Percentiles rank a stretch among this genome's conserved stretches.
Evolutionary conservation across 176 grass and related monocot genomes (phyloP).

Genomic region (Ananas comosus): DNA sequence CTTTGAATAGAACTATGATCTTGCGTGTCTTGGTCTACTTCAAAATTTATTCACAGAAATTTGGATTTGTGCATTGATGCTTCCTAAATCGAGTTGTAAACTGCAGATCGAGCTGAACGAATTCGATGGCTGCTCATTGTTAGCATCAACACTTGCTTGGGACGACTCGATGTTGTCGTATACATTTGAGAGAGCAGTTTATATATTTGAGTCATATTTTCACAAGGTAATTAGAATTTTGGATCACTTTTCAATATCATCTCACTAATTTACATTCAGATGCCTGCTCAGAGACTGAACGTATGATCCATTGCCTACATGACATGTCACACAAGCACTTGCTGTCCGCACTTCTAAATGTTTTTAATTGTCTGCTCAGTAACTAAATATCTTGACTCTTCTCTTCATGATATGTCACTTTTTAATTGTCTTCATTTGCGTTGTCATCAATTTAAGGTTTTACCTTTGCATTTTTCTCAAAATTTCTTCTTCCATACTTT

Average conservation of each 20-base stretch:
- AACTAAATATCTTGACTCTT: too few relatives aligned
- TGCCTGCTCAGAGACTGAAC: neutral
- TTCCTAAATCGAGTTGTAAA: slow-evolving; percentile 25
- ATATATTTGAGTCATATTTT: slow-evolving; percentile 46
- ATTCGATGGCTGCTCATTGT: slow-evolving; percentile 47
- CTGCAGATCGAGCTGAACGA: slow-evolving; percentile 74
- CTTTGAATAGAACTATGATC: too few relatives aligned
- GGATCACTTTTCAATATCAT: neutral
- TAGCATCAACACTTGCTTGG: slow-evolving; percentile 85
- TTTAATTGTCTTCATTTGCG: too few relatives aligned
- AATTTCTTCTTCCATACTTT: too few relatives aligned
- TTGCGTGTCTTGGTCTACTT: too few relatives aligned
- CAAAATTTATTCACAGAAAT: neutral
- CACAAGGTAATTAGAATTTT: slow-evolving; percentile 45
- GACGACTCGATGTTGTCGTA: slow-evolving; percentile 58
- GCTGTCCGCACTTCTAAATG: too few relatives aligned
- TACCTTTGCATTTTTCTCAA: too few relatives aligned
- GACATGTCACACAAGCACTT: too few relatives aligned
- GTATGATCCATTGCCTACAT: too few relatives aligned
- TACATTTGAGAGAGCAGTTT: slow-evolving; percentile 56
- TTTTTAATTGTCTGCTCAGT: too few relatives aligned
- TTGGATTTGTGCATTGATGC: neutral
- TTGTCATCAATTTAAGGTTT: too few relatives aligned
- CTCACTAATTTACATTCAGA: slow-evolving; percentile 14
- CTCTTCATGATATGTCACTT: too few relatives aligned